Conservation (phyloP, 495 filamentous ascomycete species). For the Lindgomyces ingoldianus region DNA sequence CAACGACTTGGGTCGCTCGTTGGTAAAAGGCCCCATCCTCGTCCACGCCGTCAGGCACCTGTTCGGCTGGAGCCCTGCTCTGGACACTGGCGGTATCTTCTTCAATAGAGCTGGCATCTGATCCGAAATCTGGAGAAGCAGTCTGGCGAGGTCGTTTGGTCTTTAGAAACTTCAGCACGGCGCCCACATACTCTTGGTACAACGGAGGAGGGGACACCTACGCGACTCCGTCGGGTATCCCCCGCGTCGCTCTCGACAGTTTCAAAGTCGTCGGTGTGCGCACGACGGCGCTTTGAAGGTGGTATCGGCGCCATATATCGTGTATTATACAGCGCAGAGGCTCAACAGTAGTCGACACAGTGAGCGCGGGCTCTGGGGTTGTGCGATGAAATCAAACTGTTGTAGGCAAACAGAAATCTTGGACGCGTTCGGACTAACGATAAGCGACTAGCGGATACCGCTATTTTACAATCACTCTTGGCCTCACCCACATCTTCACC, state of each 20-base stretch:
- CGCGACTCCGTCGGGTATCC: neutral
- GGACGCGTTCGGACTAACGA: neutral
- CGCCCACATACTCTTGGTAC: neutral
- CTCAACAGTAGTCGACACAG: no score
- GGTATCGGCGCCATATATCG: neutral
- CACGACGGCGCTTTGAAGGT: neutral
- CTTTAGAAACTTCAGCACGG: neutral
- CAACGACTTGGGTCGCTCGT: constrained; percentile 15
- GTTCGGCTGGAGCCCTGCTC: neutral
- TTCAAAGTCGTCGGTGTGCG: neutral
- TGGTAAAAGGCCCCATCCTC: neutral
- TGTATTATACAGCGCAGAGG: neutral
- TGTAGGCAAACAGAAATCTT: no score
- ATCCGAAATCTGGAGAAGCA: neutral
- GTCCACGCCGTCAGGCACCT: neutral
- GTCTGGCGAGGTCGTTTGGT: neutral
- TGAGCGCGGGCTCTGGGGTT: no score
- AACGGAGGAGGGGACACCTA: neutral
- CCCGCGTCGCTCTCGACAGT: neutral
- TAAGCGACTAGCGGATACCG: neutral
- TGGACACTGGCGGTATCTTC: neutral
- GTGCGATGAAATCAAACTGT: no score
- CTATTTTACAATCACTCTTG: no score
- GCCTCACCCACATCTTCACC: no score
- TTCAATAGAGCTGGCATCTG: neutral